A percentile compares a stretch with the other conserved stretches of the same genome.
These are phyloP conservation scores for Nannochloropsis oceanica DNA, from an alignment of 108 stramenopile species.

Conservation along the genomic window DNA sequence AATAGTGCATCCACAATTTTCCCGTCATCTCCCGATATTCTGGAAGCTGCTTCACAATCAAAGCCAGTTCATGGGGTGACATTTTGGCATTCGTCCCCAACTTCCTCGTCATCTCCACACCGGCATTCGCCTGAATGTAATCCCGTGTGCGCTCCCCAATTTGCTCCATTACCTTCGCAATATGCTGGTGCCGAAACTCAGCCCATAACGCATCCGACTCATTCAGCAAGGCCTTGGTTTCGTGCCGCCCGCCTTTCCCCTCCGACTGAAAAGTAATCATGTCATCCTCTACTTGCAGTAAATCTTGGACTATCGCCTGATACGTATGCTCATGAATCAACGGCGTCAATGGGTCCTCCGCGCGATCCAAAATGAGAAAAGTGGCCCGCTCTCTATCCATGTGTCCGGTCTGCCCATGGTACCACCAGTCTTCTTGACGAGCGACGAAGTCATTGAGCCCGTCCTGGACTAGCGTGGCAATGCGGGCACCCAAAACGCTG, in stretches of 20 bases:
- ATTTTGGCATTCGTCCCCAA: conserved; percentile 6
- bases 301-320: conserved; percentile 90
- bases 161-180: conserved; percentile 73
- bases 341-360: conserved; percentile 77
- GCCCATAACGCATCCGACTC: conserved; percentile 91
- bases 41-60: conserved; percentile 10
- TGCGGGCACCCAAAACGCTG: not conserved
- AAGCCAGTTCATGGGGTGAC: not conserved
- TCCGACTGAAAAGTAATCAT: not conserved
- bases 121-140: conserved; percentile 12
- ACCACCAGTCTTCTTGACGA: conserved; percentile 45
- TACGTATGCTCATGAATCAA: conserved; percentile 95
- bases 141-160: conserved; percentile 44
- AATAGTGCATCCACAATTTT: conserved; percentile 5
- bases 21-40: conserved; percentile 9
- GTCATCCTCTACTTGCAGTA: conserved; percentile 52
- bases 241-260: not conserved
- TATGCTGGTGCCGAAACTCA: conserved; percentile 81
- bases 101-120: not conserved
- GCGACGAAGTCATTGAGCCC: conserved; percentile 4
- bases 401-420: conserved; percentile 55
- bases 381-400: conserved; percentile 59
- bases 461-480: not conserved
- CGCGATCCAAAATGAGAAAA: conserved; percentile 72
- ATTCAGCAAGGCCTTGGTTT: conserved; percentile 49